Evolutionary conservation across 371 early-diverging fungal species (phyloP), one percentile per base, ranked within the genome.

Genomic region (Actinomucor elegans): DNA sequence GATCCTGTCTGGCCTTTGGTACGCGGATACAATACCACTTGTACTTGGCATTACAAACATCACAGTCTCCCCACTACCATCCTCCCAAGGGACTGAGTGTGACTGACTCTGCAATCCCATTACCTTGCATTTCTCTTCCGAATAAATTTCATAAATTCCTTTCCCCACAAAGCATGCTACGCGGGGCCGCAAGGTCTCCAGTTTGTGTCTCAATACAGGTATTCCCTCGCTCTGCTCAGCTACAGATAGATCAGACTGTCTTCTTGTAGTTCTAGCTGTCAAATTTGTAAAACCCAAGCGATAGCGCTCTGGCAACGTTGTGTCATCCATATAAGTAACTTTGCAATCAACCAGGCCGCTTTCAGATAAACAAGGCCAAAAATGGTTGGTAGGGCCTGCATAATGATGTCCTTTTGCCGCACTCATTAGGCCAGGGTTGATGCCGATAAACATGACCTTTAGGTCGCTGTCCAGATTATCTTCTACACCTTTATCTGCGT

Each of bases 11-110:
- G 75, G 52, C 49, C 70, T 81, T 34, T 70, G 69, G 54, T 86
- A 88, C 5, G 84, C 75, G 2, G 83, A 69, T 17, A 86, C 85
- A 11, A 85, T 61, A 10, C 89, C 89, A 63, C 86, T 86, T 3
- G 89, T 88, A 28, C 87, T 87, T 9, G 89, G 89, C 83, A 88
- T 87, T 34, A 83, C 89, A 65, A 83, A 88, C 21, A 88, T 34
- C 2, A 74, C 65, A 12, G 83, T 78, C 4, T 67, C 55, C 2
- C 71, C 73, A n/a, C 56, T 35, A 2, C 54, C 40, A 35, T 58
- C 33, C 5, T 31, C 37, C 73, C 75, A 70, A 10, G 56, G 49
- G 15, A 78, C 55, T 9, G 44, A 37, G 2, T 47, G 8, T 4
- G 31, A 26, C 26, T 27, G 48, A 1, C 26, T 14, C 44, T 75